Percentiles rank a stretch among this genome's conserved stretches.
These are phyloP conservation scores for Alternaria infectoria DNA, from an alignment of 2,329 filamentous ascomycete genomes.

Conservation along the genomic window DNA sequence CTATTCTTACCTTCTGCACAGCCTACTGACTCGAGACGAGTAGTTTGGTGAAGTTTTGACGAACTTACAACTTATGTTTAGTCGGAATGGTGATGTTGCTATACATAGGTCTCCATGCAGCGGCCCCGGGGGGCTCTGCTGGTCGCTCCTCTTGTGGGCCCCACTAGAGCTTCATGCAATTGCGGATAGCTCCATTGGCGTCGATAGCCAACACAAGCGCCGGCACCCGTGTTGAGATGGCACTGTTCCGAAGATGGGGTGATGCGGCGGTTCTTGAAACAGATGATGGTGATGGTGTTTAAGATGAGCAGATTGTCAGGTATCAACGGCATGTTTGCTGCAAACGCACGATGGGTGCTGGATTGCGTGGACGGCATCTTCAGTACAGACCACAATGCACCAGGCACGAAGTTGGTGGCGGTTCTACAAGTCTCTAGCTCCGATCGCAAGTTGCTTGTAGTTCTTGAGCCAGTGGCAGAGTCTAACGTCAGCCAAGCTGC, in stretches of 20 bases:
- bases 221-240: not conserved
- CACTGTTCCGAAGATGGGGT: not conserved
- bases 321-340: constrained; percentile 10
- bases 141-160: constrained; percentile 8
- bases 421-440: not conserved
- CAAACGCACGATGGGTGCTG: constrained; percentile 5
- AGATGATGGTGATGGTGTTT: constrained; percentile 10
- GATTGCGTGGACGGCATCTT: not conserved
- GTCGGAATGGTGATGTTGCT: constrained; percentile 13
- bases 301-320: constrained; percentile 6
- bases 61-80: not conserved
- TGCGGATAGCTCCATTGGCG: constrained; percentile 9
- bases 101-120: constrained; percentile 22
- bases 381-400: constrained; percentile 14
- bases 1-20: constrained; percentile 11
- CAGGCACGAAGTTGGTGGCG: constrained; percentile 6
- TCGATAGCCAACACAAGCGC: constrained; percentile 8
- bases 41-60: not conserved
- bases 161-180: constrained; percentile 10
- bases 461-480: constrained; percentile 12
- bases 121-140: constrained; percentile 17
- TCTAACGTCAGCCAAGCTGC: constrained; percentile 39
- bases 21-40: constrained; percentile 1
- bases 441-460: constrained; percentile 1
- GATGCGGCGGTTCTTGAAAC: constrained; percentile 20